These are phyloP conservation scores for Melocanna baccifera DNA, from an alignment of 176 grass and related monocot genomes.

Conservation along the genomic window DNA sequence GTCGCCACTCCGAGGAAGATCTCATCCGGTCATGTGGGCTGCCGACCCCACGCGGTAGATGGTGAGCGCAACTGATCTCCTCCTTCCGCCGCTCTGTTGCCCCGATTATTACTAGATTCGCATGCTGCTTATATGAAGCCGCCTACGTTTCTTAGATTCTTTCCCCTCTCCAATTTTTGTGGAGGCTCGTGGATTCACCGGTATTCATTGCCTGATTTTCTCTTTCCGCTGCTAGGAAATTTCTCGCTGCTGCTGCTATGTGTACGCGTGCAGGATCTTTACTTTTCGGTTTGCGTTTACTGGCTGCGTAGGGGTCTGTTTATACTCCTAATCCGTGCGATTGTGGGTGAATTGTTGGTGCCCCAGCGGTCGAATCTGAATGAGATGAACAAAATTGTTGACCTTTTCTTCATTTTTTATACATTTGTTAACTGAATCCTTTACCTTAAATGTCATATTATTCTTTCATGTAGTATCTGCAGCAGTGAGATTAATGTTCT, in stretches of 20 bases:
- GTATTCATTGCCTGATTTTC: neutral
- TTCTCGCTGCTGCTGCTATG: neutral
- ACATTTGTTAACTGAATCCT: slow-evolving; percentile 5
- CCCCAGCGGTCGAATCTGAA: neutral
- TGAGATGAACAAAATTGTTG: neutral
- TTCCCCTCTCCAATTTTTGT: neutral
- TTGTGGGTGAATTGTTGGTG: neutral
- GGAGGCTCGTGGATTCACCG: neutral
- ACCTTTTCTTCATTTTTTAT: neutral
- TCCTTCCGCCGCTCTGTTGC: neutral
- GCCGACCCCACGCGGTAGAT: neutral
- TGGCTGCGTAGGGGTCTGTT: neutral
- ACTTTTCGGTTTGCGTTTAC: neutral
- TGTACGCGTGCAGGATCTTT: neutral
- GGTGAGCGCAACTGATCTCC: neutral
- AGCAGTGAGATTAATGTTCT: slow-evolving; percentile 62
- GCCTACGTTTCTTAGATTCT: neutral
- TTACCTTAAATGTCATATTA: neutral
- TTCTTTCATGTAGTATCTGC: slow-evolving; percentile 2
- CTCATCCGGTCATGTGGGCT: neutral
- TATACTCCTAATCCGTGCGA: neutral
- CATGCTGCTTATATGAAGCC: neutral
- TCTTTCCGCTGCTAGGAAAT: neutral
- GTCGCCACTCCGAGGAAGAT: too few species aligned
- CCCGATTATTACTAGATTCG: neutral